A percentile compares a stretch with the other conserved stretches of the same genome.
phyloP scores from a whole-genome alignment of 306 rosid species.

The Glycine soja region DNA sequence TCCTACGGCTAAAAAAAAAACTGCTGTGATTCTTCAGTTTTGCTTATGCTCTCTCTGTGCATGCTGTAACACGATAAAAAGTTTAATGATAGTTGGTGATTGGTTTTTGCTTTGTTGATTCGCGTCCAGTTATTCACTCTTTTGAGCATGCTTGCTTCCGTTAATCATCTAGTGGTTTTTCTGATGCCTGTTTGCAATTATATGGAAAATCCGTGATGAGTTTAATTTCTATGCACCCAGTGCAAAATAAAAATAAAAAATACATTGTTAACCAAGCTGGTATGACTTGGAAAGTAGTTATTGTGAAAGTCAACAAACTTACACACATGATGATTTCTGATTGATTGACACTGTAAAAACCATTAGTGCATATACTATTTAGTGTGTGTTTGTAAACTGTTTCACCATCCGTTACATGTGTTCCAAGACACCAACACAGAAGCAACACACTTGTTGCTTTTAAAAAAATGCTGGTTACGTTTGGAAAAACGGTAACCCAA shows the following conservation, averaged over 20 bases:
- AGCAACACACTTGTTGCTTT: too few relatives aligned
- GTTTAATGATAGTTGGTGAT: not conserved
- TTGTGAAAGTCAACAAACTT: not conserved
- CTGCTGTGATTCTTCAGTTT: too few relatives aligned
- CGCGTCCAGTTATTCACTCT: not conserved
- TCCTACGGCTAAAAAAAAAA: too few relatives aligned
- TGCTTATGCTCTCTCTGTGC: too few relatives aligned
- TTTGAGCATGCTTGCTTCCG: not conserved
- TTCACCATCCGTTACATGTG: too few relatives aligned
- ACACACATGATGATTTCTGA: not conserved
- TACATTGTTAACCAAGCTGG: not conserved
- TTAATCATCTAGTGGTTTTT: slow-evolving; percentile 12
- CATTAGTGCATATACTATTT: not conserved
- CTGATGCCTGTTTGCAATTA: not conserved
- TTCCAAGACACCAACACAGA: too few relatives aligned
- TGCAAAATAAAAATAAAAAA: not conserved
- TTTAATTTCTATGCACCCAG: not conserved
- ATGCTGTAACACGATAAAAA: not conserved
- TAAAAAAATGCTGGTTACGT: too few relatives aligned
- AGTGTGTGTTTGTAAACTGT: too few relatives aligned
- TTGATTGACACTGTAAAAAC: not conserved
- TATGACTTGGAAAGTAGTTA: not conserved
- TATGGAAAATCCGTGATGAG: not conserved
- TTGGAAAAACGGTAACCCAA: too few relatives aligned
- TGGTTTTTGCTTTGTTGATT: slow-evolving; percentile 12